Base-by-base conservation (phyloP, 345 rosid genomes). In the Balakata baccata region DNA sequence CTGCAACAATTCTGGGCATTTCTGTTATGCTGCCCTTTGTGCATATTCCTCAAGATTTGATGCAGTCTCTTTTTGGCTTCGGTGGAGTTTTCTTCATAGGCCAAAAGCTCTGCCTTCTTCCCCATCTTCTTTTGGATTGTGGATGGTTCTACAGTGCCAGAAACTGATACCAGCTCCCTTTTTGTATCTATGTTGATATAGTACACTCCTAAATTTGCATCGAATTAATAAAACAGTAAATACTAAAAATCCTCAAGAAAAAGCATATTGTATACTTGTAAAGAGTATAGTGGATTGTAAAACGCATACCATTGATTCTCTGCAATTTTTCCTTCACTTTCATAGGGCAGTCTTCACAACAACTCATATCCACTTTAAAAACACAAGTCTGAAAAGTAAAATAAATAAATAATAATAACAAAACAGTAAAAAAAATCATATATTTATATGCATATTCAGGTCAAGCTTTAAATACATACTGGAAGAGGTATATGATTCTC, bases 271-370 rank as follows among this genome's bases (percentile, higher is more conserved):
- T 43, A 10, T 10, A 43, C 47, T 43, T 43, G 34, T n/a, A n/a
- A n/a, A n/a, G n/a, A n/a, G n/a, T 29, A 29, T 29, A 29, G 34
- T 29, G 34, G 34, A 1, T 29, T 1, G 34, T 29, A 46, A 0
- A 25, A 13, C 5, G 7, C 11, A 34, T 64, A 76, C 85, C 83
- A 13, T 70, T 68, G 53, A 77, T 79, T 74, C 79, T 67, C 78
- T 65, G 70, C 64, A 79, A 10, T 50, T 20, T 63, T n/a, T 37
- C 60, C 64, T 79, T 74, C 64, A 77, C 54, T 68, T 67, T 71
- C 54, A 22, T n/a, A 49, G 80, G 70, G 29, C 76, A 67, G 17
- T 69, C 14, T 25, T 37, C 22, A 54, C 80, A 75, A 11, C 69
- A 23, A 3, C 29, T 68, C 65, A 54, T 50, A 60, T 70, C 46